Evolutionary conservation across 441 rosid genomes (phyloP), one percentile per base, ranked within the genome.

Genomic region (Aquilaria agallochum): DNA sequence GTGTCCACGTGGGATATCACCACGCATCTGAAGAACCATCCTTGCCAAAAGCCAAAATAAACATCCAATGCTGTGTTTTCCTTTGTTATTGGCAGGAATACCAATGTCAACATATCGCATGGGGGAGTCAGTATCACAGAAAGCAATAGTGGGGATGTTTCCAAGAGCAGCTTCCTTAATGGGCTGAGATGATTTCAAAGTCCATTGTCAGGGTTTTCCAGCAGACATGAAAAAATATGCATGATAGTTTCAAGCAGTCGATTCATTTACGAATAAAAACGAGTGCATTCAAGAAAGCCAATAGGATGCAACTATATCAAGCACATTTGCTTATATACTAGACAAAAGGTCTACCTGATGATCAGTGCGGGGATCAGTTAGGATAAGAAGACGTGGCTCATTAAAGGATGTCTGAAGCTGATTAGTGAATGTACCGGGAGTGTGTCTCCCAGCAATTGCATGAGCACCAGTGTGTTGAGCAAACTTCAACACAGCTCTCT

Each of bases 21-120:
- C 96, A 3, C 98, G 97, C 98, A 93, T 93, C 66, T 93, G 98
- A 47, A 85, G 83, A 53, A 93, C 98, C 98, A 93, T 93, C 57
- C 98, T 87, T 15, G 96, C 97, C 62, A 92, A 74, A 36, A 92
- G 83, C 98, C 98, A 92, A 74, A 92, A 92, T 10, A 92, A 82
- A 57, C 97, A 90, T 0, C 98, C 98, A 62, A 90, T 92, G 76
- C 96, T 86, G 85, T 92, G 98, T 73, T 90, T 90, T 3, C 98
- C 98, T 76, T 93, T 93, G 87, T 90, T 93, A 66, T 90, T 93
- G 34, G 98, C 90, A 0, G 98, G 98, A 67, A 94, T 89, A 12
- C 98, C 97, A 10, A 94, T 83, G 72, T 91, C 98, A 31, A 94
- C 95, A 56, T 74, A 89, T 1, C 85, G 64, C 96, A 91, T 89